These are phyloP conservation scores for Coprinopsis cinerea DNA, from an alignment of 768 basidiomycete genomes.

Conservation along the genomic window DNA sequence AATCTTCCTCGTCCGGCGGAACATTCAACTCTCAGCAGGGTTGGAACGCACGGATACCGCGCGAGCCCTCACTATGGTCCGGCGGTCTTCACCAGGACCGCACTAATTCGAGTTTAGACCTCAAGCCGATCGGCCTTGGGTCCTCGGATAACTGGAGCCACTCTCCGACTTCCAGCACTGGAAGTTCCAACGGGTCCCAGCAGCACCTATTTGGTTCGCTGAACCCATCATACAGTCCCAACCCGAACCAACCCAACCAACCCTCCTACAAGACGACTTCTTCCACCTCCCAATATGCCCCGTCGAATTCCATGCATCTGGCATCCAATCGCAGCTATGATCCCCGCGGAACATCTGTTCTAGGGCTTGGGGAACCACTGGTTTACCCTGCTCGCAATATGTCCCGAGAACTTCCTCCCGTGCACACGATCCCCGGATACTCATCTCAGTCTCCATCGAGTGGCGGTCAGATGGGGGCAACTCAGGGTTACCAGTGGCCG, in stretches of 20 bases:
- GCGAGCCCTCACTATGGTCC: neutral
- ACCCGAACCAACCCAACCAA: slow-evolving; percentile 12
- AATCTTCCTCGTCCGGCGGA: neutral
- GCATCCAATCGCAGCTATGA: slow-evolving; percentile 9
- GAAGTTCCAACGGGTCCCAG: slow-evolving; percentile 5
- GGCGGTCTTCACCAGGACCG: slow-evolving; percentile 3
- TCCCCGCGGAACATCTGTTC: slow-evolving; percentile 6
- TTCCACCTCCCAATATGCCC: slow-evolving; percentile 7
- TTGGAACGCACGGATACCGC: neutral
- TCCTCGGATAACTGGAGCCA: neutral
- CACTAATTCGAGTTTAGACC: slow-evolving; percentile 1
- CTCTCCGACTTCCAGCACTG: slow-evolving; percentile 3
- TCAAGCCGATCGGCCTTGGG: neutral
- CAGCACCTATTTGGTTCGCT: slow-evolving; percentile 9
- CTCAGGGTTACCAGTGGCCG: slow-evolving; percentile 6
- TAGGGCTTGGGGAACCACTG: slow-evolving; percentile 11
- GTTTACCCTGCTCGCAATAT: slow-evolving; percentile 21
- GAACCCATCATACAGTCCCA: slow-evolving; percentile 14
- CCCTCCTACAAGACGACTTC: slow-evolving; percentile 10
- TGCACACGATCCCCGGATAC: slow-evolving; percentile 22
- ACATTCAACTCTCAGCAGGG: neutral
- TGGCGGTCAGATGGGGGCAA: slow-evolving; percentile 12
- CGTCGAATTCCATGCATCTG: slow-evolving; percentile 6
- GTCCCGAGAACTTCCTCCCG: slow-evolving; percentile 20
- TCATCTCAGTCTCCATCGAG: slow-evolving; percentile 18